phyloP scores from a whole-genome alignment of 2,329 filamentous ascomycete genomes.

The Plectosphaerella sp. region DNA sequence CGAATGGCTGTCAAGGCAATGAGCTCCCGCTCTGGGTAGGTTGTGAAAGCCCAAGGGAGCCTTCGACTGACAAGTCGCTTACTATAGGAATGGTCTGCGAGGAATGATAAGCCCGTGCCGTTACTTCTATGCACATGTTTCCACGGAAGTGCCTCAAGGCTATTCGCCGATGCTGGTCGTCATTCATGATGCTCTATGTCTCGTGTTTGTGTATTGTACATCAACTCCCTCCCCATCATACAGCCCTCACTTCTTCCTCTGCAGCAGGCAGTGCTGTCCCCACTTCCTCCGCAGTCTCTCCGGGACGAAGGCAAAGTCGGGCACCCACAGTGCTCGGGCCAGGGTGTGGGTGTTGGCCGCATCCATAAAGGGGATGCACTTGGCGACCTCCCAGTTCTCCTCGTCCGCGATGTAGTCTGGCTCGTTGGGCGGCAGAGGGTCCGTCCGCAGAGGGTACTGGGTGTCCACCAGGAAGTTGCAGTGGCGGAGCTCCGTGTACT shows the following conservation, averaged over 20 bases:
- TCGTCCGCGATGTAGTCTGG: slow-evolving; percentile 74
- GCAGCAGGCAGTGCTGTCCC: slow-evolving; percentile 84
- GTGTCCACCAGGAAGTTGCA: slow-evolving; percentile 89
- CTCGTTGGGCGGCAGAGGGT: slow-evolving; percentile 59
- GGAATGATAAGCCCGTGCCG: no score
- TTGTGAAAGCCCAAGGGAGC: no score
- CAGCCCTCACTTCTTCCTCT: slow-evolving; percentile 35
- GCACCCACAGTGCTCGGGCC: slow-evolving; percentile 78
- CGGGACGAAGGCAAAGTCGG: slow-evolving; percentile 66
- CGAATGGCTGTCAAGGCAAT: no score
- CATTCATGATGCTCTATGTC: not conserved
- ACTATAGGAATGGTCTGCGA: no score
- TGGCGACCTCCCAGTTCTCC: slow-evolving; percentile 71
- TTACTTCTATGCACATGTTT: no score
- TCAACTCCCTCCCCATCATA: not conserved
- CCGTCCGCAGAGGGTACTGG: slow-evolving; percentile 59
- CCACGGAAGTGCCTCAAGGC: not conserved
- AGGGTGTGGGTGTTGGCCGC: slow-evolving; percentile 67
- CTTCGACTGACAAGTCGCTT: no score
- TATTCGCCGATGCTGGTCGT: not conserved
- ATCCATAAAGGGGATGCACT: slow-evolving; percentile 79
- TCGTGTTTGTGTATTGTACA: not conserved
- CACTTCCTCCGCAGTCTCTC: slow-evolving; percentile 68
- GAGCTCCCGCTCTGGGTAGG: no score
- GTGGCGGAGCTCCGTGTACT: slow-evolving; percentile 73